Conservation (phyloP, 495 filamentous ascomycete genomes). For the Podospora pseudoanserina region DNA sequence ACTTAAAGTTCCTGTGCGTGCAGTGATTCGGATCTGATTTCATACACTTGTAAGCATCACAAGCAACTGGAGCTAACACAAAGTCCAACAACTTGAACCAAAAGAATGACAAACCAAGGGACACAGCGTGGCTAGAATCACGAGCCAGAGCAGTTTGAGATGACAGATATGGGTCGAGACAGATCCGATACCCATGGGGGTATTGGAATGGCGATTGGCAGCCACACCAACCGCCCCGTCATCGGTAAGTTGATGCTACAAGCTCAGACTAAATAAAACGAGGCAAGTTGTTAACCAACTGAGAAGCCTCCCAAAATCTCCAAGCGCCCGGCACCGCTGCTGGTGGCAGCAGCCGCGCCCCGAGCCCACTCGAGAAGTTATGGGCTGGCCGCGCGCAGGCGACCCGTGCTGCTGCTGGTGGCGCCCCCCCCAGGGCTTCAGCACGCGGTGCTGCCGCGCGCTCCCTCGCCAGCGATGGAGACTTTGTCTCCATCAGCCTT, state of each 20-base stretch:
- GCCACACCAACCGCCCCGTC: neutral
- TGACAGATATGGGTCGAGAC: neutral
- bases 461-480: neutral
- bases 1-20: neutral
- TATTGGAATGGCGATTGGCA: neutral
- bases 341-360: neutral
- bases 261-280: too few relatives aligned
- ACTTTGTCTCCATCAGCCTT: too few relatives aligned
- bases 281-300: neutral
- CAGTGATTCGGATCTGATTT: neutral
- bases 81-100: neutral
- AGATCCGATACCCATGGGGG: neutral
- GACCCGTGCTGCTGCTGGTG: neutral
- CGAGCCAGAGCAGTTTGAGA: neutral
- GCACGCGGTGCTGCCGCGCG: neutral
- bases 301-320: neutral
- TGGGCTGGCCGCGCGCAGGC: too few relatives aligned
- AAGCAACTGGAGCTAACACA: neutral
- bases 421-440: neutral
- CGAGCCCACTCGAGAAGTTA: neutral
- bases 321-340: neutral
- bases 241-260: neutral
- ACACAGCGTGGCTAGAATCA: neutral
- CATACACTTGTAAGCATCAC: neutral
- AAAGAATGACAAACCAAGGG: neutral